A percentile compares a stretch with the other conserved stretches of the same genome.
Evolutionary conservation across 768 basidiomycete species (phyloP).

Genomic region (Hortiboletus campestris): DNA sequence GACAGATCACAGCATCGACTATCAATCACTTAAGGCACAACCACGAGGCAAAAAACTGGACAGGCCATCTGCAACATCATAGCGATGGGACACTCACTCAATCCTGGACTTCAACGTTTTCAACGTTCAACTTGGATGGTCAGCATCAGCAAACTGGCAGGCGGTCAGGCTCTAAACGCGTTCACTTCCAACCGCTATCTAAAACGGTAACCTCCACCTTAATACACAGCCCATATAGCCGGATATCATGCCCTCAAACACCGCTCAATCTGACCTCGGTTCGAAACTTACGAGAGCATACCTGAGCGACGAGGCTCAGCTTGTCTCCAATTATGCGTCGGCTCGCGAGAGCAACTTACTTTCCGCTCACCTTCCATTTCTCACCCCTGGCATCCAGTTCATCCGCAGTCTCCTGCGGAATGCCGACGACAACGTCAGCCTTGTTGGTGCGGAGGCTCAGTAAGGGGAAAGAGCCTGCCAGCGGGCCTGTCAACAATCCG

Average conservation of each 20-base stretch:
- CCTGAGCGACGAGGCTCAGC: conserved; percentile 14
- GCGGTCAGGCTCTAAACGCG: too few species aligned
- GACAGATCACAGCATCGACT: too few species aligned
- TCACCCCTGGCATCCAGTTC: conserved; percentile 60
- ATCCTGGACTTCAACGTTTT: too few species aligned
- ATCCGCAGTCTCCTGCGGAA: conserved; percentile 64
- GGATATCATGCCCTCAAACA: too few species aligned
- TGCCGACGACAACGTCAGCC: conserved; percentile 89
- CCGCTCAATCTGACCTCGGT: conserved; percentile 10
- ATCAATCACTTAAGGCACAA: too few species aligned
- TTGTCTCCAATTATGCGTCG: neutral
- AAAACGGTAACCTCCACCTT: neutral
- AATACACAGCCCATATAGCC: too few species aligned
- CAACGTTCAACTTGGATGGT: too few species aligned
- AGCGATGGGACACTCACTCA: too few species aligned
- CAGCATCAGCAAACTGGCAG: too few species aligned
- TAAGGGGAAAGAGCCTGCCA: conserved; percentile 76
- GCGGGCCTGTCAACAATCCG: conserved; percentile 50
- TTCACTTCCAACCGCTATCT: too few species aligned
- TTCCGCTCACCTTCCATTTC: conserved; percentile 79
- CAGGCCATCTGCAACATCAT: too few species aligned
- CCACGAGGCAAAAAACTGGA: too few species aligned
- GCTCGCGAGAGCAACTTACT: conserved; percentile 40
- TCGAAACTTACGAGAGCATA: conserved; percentile 34
- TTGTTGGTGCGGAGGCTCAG: conserved; percentile 91